Conservation (phyloP, 2,329 filamentous ascomycete species). For the Chalaropsis ovoidea region DNA sequence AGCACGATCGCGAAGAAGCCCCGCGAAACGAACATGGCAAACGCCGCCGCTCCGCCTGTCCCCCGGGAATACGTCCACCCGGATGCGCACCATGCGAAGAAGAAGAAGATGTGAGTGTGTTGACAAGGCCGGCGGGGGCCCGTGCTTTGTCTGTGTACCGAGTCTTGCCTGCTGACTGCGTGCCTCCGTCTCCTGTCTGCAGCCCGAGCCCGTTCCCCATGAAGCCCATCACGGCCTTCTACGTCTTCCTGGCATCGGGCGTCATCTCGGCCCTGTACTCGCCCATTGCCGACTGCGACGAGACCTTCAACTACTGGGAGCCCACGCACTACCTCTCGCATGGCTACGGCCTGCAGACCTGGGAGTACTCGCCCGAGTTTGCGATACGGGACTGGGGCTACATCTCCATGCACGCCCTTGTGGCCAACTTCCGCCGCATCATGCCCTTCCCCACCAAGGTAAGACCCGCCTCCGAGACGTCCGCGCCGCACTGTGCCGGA, state of each 20-base stretch:
- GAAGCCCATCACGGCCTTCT: slow-evolving; percentile 67
- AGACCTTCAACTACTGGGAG: slow-evolving; percentile 99
- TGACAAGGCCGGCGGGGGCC: neutral
- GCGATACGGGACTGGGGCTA: slow-evolving; percentile 96
- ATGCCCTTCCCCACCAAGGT: slow-evolving; percentile 53
- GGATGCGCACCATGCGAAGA: slow-evolving; percentile 40
- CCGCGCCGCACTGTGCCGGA: no score
- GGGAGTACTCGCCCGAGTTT: slow-evolving; percentile 95
- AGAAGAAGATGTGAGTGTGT: slow-evolving; percentile 38
- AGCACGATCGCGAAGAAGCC: neutral
- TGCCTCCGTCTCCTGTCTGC: neutral
- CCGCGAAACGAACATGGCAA: slow-evolving; percentile 5
- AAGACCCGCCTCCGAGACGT: slow-evolving; percentile 2
- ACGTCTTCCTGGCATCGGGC: slow-evolving; percentile 65
- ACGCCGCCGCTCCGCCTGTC: slow-evolving; percentile 29
- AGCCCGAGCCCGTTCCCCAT: slow-evolving; percentile 38
- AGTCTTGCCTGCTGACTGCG: neutral
- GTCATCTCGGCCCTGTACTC: slow-evolving; percentile 67
- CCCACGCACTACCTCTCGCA: slow-evolving; percentile 89
- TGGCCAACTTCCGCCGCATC: slow-evolving; percentile 57
- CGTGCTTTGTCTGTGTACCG: neutral
- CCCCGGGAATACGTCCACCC: slow-evolving; percentile 40
- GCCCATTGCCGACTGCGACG: slow-evolving; percentile 95
- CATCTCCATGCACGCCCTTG: slow-evolving; percentile 63
- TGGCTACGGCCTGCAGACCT: slow-evolving; percentile 89